Evolutionary conservation across 768 basidiomycete genomes (phyloP), one percentile per base, ranked within the genome.

Genomic region (Boletus edulis): DNA sequence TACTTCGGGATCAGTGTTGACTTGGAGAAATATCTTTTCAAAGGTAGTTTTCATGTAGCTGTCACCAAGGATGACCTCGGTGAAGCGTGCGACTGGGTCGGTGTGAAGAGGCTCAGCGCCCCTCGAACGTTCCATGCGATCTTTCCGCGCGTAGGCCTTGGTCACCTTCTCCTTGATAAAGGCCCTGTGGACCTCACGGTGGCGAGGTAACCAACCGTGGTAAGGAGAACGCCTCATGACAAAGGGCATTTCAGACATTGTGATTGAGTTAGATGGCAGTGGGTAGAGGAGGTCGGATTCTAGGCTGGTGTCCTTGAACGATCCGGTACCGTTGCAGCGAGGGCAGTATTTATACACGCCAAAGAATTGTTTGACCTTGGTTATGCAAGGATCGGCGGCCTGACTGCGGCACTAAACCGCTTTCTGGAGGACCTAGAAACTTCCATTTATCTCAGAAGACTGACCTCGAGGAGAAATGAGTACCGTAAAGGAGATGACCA

Each of bases 1-100:
- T 55, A 56, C 55, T 44, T 51, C 27, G 29, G 44, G 38, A 42
- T 56, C 55, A 2, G 45, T 56, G 45, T 52, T 42, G 27, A 51
- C 55, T 15, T 51, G 49, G 17, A 42, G 20, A 29, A 56, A 56
- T 20, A 51, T 40, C 9, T 51, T 5, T 10, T 46, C 24, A 15
- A 55, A 46, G 24, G 17, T 22, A 2, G 34, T 27, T 8, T 3
- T 2, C 49, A 52, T 46, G 29, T 12, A 12, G 11, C 3, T 14
- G 43, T 29, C 35, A 17, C 20, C 39, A 1, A 37, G 40, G 46
- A 56, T 52, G n/a, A 39, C 34, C 3, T 17, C n/a, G 12, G 45
- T n/a, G 15, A 52, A 56, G 3, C 8, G 32, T 22, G 3, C 15
- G 8, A 52, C 55, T 11, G 38, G 10, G 17, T 27, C n/a, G 4